These are phyloP conservation scores for Marvania coccoides DNA, from an alignment of 139 green algal species.

Conservation along the genomic window DNA sequence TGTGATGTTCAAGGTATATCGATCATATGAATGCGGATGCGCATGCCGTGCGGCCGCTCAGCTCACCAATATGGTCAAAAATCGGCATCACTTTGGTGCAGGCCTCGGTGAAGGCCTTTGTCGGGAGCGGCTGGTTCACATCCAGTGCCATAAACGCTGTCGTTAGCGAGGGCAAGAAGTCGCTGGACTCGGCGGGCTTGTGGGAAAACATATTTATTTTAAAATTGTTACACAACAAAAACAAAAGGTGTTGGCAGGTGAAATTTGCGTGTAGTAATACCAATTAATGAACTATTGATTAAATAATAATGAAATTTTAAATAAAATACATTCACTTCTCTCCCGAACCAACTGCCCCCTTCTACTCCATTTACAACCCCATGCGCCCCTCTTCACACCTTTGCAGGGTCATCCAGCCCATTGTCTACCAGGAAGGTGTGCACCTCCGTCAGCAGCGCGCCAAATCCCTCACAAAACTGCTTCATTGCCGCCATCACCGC, in stretches of 20 bases:
- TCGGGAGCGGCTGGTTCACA: neutral
- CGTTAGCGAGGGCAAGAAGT: conserved; percentile 3
- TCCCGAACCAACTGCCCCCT: neutral
- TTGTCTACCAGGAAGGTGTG: conserved; percentile 48
- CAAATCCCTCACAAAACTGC: conserved; percentile 43
- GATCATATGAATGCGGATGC: neutral
- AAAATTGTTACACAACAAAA: no score
- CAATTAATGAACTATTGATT: no score
- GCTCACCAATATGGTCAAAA: conserved; percentile 29
- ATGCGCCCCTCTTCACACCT: conserved; percentile 18
- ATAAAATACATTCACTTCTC: no score
- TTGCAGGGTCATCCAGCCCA: conserved; percentile 39
- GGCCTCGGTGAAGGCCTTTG: conserved; percentile 7
- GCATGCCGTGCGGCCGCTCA: neutral
- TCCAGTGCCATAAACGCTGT: neutral
- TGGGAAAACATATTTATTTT: conserved; percentile 2
- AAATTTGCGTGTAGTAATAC: no score
- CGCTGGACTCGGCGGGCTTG: neutral
- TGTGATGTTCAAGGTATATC: neutral
- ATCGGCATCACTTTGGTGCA: conserved; percentile 20
- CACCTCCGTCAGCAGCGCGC: conserved; percentile 41
- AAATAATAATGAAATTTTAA: no score
- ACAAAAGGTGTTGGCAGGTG: no score
- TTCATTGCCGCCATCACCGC: conserved; percentile 32
- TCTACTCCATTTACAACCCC: neutral